phyloP scores from a whole-genome alignment of 179 eudicot species.

The Spinacia oleracea region DNA sequence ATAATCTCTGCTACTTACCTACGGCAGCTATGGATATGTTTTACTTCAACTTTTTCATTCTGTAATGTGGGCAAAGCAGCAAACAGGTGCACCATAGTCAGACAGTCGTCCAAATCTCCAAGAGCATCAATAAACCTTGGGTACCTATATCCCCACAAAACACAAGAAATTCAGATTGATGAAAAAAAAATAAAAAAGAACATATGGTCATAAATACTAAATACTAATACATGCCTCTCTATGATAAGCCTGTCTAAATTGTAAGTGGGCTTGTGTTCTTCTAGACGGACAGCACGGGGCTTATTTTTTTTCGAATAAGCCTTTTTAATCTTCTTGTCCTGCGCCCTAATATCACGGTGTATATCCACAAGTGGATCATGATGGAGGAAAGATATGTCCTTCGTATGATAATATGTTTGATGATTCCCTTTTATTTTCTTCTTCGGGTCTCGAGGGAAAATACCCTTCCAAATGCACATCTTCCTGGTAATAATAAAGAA shows the following conservation, averaged over 20 bases:
- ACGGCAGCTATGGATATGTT: slow-evolving; percentile 78
- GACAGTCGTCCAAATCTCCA: slow-evolving; percentile 89
- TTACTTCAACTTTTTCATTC: slow-evolving; percentile 67
- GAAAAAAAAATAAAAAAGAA: neutral
- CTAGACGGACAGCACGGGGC: slow-evolving; percentile 69
- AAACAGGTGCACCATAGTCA: slow-evolving; percentile 87
- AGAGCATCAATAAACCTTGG: slow-evolving; percentile 87
- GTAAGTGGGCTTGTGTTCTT: slow-evolving; percentile 59
- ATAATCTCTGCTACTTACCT: slow-evolving; percentile 46
- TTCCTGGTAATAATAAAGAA: slow-evolving; percentile 41
- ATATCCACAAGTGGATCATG: slow-evolving; percentile 79
- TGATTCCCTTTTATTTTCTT: slow-evolving; percentile 95
- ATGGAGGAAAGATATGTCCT: slow-evolving; percentile 71
- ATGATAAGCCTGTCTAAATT: slow-evolving; percentile 64
- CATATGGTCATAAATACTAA: neutral
- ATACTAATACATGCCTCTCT: slow-evolving; percentile 64
- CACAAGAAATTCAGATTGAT: neutral
- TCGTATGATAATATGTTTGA: slow-evolving; percentile 88
- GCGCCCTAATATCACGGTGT: slow-evolving; percentile 68
- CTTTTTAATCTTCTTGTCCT: slow-evolving; percentile 71
- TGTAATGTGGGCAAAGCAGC: slow-evolving; percentile 85
- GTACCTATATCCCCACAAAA: slow-evolving; percentile 49
- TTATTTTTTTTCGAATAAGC: slow-evolving; percentile 74
- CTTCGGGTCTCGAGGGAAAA: slow-evolving; percentile 91
- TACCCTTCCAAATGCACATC: slow-evolving; percentile 84